Evolutionary conservation across 2,329 filamentous ascomycete genomes (phyloP).

Genomic region (Cercospora janseana): DNA sequence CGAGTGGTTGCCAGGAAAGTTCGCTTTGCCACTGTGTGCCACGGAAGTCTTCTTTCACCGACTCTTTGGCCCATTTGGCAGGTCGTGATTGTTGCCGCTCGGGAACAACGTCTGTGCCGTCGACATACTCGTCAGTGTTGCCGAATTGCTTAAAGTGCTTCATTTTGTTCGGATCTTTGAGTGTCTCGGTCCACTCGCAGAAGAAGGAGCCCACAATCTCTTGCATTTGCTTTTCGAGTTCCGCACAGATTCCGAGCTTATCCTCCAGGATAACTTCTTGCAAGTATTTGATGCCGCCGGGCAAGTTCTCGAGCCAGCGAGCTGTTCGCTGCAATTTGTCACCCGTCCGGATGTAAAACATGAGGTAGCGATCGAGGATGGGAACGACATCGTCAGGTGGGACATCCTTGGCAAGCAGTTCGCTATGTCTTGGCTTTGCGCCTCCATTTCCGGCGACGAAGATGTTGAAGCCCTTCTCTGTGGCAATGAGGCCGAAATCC

Average conservation of each 20-base stretch:
- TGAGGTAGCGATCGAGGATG: slow-evolving; percentile 82
- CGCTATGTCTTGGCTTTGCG: slow-evolving; percentile 76
- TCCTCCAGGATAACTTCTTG: slow-evolving; percentile 80
- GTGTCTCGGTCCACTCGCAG: slow-evolving; percentile 86
- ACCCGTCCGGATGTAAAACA: slow-evolving; percentile 91
- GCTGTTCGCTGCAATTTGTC: slow-evolving; percentile 88
- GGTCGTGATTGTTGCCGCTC: slow-evolving; percentile 74
- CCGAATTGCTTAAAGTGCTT: slow-evolving; percentile 77
- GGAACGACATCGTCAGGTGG: slow-evolving; percentile 77
- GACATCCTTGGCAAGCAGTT: slow-evolving; percentile 82
- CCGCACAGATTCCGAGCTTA: slow-evolving; percentile 78
- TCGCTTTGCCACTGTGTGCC: slow-evolving; percentile 62
- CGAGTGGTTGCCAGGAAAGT: slow-evolving; percentile 75
- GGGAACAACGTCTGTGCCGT: slow-evolving; percentile 64
- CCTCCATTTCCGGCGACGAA: slow-evolving; percentile 89
- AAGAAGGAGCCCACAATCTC: slow-evolving; percentile 80
- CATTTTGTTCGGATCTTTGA: slow-evolving; percentile 65
- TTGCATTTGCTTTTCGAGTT: slow-evolving; percentile 84
- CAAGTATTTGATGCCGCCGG: slow-evolving; percentile 80
- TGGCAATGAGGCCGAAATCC: slow-evolving; percentile 89
- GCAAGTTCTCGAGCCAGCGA: slow-evolving; percentile 79
- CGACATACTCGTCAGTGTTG: slow-evolving; percentile 71
- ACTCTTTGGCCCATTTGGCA: slow-evolving; percentile 71
- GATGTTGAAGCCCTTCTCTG: slow-evolving; percentile 90
- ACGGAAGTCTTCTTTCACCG: slow-evolving; percentile 69